Evolutionary conservation across 2,329 filamentous ascomycete genomes (phyloP).

Genomic region (Alternaria arbusti): DNA sequence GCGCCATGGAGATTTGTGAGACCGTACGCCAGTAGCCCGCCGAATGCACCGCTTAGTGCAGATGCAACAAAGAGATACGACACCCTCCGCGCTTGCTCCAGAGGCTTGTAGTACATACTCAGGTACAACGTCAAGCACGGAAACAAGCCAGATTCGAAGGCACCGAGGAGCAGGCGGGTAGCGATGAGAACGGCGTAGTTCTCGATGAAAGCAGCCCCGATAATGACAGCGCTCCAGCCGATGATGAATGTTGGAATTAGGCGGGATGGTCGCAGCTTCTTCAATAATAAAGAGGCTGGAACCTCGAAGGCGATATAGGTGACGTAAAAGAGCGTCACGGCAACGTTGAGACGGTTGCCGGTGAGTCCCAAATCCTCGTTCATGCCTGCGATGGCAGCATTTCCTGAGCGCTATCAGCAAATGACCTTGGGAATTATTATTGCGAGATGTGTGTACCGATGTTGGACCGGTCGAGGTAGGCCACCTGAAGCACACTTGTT

Average conservation of each 20-base stretch:
- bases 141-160: constrained; percentile 32
- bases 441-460: constrained; percentile 47
- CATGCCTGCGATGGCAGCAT: constrained; percentile 44
- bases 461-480: constrained; percentile 55
- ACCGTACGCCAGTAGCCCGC: constrained; percentile 59
- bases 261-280: constrained; percentile 41
- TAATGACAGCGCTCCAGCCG: constrained; percentile 21
- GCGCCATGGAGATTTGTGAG: constrained; percentile 24
- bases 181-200: constrained; percentile 29
- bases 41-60: constrained; percentile 61
- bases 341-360: constrained; percentile 53
- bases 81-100: constrained; percentile 57
- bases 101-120: constrained; percentile 26
- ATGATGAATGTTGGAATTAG: constrained; percentile 25
- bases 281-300: constrained; percentile 55
- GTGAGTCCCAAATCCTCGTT: constrained; percentile 23
- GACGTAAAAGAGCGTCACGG: constrained; percentile 60
- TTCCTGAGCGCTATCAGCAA: constrained; percentile 38
- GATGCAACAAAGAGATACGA: constrained; percentile 60
- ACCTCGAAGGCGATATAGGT: constrained; percentile 59
- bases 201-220: constrained; percentile 23
- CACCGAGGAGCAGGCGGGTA: constrained; percentile 28
- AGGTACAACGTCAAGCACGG: constrained; percentile 28
- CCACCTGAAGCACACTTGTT: not conserved
- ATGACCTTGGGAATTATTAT: not conserved